phyloP scores from a whole-genome alignment of 2,329 filamentous ascomycete species.

The Trichoderma hamatum region DNA sequence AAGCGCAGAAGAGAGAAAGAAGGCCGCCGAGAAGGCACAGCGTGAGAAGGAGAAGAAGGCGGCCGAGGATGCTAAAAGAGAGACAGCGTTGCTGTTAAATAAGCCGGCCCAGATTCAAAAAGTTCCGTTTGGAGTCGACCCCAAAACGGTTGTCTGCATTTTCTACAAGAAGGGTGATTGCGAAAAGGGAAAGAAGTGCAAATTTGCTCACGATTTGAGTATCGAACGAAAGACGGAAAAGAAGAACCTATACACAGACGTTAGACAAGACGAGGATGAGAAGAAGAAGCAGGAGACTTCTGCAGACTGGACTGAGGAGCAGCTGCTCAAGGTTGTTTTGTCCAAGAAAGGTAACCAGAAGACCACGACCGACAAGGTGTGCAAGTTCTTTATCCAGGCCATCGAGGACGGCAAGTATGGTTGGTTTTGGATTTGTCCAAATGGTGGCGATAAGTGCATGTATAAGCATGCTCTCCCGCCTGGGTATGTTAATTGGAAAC shows the following conservation, averaged over 20 bases:
- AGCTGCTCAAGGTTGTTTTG: conserved; percentile 84
- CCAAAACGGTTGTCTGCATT: conserved; percentile 94
- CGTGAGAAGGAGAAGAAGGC: conserved; percentile 89
- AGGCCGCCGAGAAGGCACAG: conserved; percentile 64
- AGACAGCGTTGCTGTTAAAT: conserved; percentile 80
- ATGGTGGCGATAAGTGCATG: conserved; percentile 97
- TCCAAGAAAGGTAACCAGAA: conserved; percentile 97
- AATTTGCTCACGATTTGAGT: conserved; percentile 90
- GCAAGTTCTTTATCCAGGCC: conserved; percentile 96
- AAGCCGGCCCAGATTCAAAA: conserved; percentile 96
- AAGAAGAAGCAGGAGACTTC: conserved; percentile 91
- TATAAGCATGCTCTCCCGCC: conserved; percentile 95
- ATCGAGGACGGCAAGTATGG: conserved; percentile 99
- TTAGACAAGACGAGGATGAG: conserved; percentile 67
- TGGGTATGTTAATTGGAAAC: conserved; percentile 65
- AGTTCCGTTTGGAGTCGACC: conserved; percentile 95
- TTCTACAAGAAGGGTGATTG: conserved; percentile 98
- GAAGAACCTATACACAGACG: conserved; percentile 87
- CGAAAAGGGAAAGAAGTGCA: conserved; percentile 97
- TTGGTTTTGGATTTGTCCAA: conserved; percentile 99
- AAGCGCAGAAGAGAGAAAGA: conserved; percentile 85
- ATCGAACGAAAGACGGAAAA: conserved; percentile 92
- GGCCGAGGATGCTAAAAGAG: conserved; percentile 79
- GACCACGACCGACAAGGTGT: conserved; percentile 96
- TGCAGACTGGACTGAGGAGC: conserved; percentile 97